phyloP scores from a whole-genome alignment of 2,329 filamentous ascomycete species.

The Verticillium klebahnii region DNA sequence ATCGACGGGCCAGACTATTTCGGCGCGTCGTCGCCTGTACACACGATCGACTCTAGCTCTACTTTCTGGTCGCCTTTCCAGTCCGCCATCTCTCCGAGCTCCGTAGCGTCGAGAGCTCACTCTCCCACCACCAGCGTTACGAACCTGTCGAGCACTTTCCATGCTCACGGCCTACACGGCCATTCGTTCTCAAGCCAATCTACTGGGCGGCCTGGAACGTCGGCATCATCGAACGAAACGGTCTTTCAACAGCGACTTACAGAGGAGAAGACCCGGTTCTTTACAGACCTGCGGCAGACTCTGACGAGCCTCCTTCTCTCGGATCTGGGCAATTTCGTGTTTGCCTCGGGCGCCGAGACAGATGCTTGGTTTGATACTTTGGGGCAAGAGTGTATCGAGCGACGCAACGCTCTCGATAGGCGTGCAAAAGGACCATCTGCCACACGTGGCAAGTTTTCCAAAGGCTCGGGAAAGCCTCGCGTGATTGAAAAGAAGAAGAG shows the following conservation, averaged over 20 bases:
- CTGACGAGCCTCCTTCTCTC: slow-evolving; percentile 82
- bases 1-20: slow-evolving; percentile 69
- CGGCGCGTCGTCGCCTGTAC: slow-evolving; percentile 60
- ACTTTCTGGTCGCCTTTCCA: slow-evolving; percentile 92
- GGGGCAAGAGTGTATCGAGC: slow-evolving; percentile 60
- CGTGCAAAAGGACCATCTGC: slow-evolving; percentile 29
- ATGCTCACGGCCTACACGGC: slow-evolving; percentile 33
- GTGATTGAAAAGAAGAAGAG: slow-evolving; percentile 63
- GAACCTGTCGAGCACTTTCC: slow-evolving; percentile 45
- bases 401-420: slow-evolving; percentile 51
- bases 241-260: slow-evolving; percentile 56
- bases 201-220: slow-evolving; percentile 57
- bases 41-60: slow-evolving; percentile 68
- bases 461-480: slow-evolving; percentile 34
- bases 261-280: slow-evolving; percentile 72
- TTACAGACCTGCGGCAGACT: slow-evolving; percentile 71
- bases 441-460: slow-evolving; percentile 25
- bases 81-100: slow-evolving; percentile 58
- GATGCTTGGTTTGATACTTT: slow-evolving; percentile 78
- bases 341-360: slow-evolving; percentile 86
- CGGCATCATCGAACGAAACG: slow-evolving; percentile 64
- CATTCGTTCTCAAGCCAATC: slow-evolving; percentile 43
- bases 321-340: slow-evolving; percentile 81
- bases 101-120: slow-evolving; percentile 54
- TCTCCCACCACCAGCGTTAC: slow-evolving; percentile 59